Base-by-base conservation (phyloP, 1,139 yeast species). In the Zygosaccharomyces pseudobailii region DNA sequence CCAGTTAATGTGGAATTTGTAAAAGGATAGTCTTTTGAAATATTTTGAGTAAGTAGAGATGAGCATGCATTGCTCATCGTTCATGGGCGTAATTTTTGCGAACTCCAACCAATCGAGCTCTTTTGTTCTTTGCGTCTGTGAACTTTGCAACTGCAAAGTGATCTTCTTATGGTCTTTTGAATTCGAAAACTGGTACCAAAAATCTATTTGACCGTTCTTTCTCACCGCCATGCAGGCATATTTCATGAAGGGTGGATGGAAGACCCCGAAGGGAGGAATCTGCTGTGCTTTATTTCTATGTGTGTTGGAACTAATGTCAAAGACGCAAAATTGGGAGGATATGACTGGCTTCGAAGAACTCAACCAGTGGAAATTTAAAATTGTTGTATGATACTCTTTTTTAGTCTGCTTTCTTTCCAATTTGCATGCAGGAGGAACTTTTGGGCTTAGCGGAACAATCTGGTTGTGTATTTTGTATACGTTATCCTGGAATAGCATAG, bases 111-210 rank as follows among this genome's bases (percentile, higher is more conserved):
- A 63, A 31, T 64, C 66, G n/a, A 58, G 46, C 40, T 63, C 68
- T 36, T 60, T 62, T 10, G 46, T 46, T 20, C 58, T 52, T 36
- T 54, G 54, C 33, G 57, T 55, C 20, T 55, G 57, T 7, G 53
- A 39, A 31, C 52, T 51, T 34, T 55, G 49, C 9, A 65, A 40
- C 34, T 64, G 67, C 27, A 63, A 43, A 1, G 66, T 60, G 2
- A 64, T 60, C 45, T 66, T 66, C 43, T 65, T 66, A 45, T 63
- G 67, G 43, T 64, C 68, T 41, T 64, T 64, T 1, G 69, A 65
- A 46, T 66, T 66, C 6, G 69, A 66, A 42, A 66, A 63, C 47
- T 66, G 69, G 43, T 65, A 66, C 69, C 69, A 66, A 40, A 66
- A 62, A 45, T 63, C 67, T 27, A 65, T 50, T 41, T 65, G 66